phyloP scores from a whole-genome alignment of 2,329 filamentous ascomycete genomes.

The Xylariaceae sp. region DNA sequence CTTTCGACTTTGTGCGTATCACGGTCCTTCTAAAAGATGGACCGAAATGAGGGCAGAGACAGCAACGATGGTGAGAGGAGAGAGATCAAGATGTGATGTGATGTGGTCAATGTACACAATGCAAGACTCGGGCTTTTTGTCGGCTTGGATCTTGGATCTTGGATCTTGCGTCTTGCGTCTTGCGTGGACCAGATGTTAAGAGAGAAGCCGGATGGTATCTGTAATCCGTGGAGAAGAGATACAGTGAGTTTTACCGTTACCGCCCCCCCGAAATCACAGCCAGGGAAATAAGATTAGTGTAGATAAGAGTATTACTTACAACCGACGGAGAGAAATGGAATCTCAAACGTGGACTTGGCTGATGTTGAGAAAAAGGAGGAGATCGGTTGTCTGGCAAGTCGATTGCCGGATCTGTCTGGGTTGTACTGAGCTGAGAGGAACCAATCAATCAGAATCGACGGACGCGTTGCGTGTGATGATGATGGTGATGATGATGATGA shows the following conservation, averaged over 20 bases:
- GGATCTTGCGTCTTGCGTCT: too few relatives aligned
- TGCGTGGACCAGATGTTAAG: too few relatives aligned
- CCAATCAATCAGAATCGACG: conserved; percentile 2
- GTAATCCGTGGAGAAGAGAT: too few relatives aligned
- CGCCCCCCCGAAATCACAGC: too few relatives aligned
- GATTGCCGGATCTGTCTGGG: background rate
- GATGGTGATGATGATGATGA: background rate
- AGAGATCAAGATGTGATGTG: background rate
- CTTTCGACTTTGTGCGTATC: too few relatives aligned
- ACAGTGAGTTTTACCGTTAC: too few relatives aligned
- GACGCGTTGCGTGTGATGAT: background rate
- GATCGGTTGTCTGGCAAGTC: background rate
- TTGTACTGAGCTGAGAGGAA: background rate
- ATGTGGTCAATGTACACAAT: background rate
- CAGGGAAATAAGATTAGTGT: too few relatives aligned
- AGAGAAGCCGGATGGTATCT: too few relatives aligned
- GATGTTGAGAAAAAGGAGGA: background rate
- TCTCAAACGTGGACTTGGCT: too few relatives aligned
- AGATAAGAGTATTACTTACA: background rate
- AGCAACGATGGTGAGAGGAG: background rate
- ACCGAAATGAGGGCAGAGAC: background rate
- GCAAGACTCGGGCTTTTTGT: background rate
- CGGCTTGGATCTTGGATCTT: background rate
- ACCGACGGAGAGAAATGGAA: background rate
- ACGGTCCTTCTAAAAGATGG: too few relatives aligned